Base-by-base conservation (phyloP, 192 early-diverging fungal species). In the Phlyctochytrium bullatum region DNA sequence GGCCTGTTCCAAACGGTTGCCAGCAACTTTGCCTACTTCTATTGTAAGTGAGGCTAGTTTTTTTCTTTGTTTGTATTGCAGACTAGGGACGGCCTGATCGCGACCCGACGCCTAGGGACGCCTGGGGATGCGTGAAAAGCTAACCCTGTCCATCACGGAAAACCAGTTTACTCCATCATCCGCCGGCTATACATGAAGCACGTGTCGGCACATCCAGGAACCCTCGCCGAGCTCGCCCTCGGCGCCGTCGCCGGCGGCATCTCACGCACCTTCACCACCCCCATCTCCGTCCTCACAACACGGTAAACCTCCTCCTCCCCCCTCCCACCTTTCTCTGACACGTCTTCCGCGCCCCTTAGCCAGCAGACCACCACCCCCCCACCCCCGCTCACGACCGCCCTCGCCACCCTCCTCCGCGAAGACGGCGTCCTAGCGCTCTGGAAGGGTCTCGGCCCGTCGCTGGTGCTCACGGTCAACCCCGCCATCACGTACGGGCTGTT, bases 401-500 rank as follows among this genome's bases (percentile, higher is more conserved):
- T 82, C 24, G 71, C 75, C 17, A 89, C 92, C 3, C 92, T 98
- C 50, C 51, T 95, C 6, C 62, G 66, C 2, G 85, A 88, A 33
- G 94, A 99, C 63, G 97, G 97, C 29, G 24, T 74, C 50, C n/a
- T 23, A 24, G 92, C 90, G 6, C 79, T 97, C 34, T 97, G 94
- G 94, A 87, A 84, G 54, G 97, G 97, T 14, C 84, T 98, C 63
- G 83, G 88, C 50, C 92, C 97, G 16, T 94, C 93, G 0, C 78
- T 99, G 67, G 83, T 98, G 0, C 82, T 99, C 62, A 91, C 90
- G 65, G 74, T 92, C 36, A 99, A 99, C 74, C 97, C 69, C 16
- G 92, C 97, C 2, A 94, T 99, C 65, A 99, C 97, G 0, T 99
- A 95, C 70, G 95, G 94, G 36, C 84, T 89, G 69, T 99, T 93